Evolutionary conservation across 106 monocot species (phyloP), one percentile per base, ranked within the genome.

Genomic region (Dendrobium catenatum): DNA sequence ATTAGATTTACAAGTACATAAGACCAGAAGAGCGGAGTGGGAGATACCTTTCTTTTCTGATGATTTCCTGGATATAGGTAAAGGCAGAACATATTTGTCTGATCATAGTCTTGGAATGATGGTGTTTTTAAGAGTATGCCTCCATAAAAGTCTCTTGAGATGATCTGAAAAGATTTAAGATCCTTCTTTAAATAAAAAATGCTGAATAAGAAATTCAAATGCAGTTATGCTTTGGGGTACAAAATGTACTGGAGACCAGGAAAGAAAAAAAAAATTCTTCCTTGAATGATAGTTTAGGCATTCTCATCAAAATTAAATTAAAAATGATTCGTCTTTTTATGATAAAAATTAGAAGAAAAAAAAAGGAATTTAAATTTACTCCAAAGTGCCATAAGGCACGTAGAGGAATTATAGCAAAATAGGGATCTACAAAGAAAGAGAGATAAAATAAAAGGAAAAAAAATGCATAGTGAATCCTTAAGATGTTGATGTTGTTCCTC

Each of bases 41-140:
- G 64, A 59, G 33, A 42, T 27, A 95, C 96, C 90, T 90, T 94
- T 84, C 77, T 88, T 29, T 83, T 88, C 48, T 89, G 84, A 79
- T 83, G 82, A 86, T 33, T 85, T 83, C 90, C 96, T 77, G 93
- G 88, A 77, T 84, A 83, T 58, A 96, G 81, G 82, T 87, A 96
- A 4, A 93, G 77, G 74, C 81, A 91, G 83, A 96, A 94, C 87
- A 86, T 88, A 31, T 93, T 90, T 85, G 91, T 90, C 80, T 86
- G 88, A 82, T 93, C 93, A 58, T 31, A 75, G 48, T 91, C 91
- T 77, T 82, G 42, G 43, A 85, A 1, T 27, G 82, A 73, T 80
- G 93, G 84, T 56, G 90, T 79, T 80, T 93, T 85, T 75, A 96
- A 83, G 41, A 96, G 84, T 68, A 96, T 26, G 10, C 91, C 85